Evolutionary conservation across 2,329 filamentous ascomycete genomes (phyloP).

Genomic region (Fusarium devonianum): DNA sequence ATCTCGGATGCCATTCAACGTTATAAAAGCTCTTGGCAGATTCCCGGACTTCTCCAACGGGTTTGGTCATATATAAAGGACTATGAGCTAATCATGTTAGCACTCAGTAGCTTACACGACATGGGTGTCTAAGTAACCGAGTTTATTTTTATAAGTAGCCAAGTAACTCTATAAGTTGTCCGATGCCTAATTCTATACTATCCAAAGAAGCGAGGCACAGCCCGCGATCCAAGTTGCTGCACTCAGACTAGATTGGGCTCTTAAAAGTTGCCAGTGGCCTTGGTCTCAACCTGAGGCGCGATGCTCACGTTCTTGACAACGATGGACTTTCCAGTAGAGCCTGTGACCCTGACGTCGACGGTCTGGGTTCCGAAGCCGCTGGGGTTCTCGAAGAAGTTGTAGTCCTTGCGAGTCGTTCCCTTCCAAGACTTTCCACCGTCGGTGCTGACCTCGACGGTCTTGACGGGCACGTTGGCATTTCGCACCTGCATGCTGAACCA

Average conservation of each 20-base stretch:
- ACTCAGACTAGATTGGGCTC: not conserved
- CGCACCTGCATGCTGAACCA: slow-evolving; percentile 64
- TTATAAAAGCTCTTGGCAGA: too few species aligned
- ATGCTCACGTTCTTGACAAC: slow-evolving; percentile 60
- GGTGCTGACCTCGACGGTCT: slow-evolving; percentile 66
- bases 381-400: slow-evolving; percentile 69
- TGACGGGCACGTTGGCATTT: slow-evolving; percentile 65
- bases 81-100: too few species aligned
- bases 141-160: too few species aligned
- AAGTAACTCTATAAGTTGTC: not conserved
- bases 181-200: too few species aligned
- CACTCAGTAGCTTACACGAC: too few species aligned
- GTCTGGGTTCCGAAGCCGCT: slow-evolving; percentile 62
- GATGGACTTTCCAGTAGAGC: slow-evolving; percentile 57
- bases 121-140: too few species aligned
- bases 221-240: not conserved
- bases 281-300: slow-evolving; percentile 40
- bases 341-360: slow-evolving; percentile 65
- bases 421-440: slow-evolving; percentile 66
- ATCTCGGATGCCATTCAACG: too few species aligned
- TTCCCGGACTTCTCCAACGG: too few species aligned
- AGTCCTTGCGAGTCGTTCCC: slow-evolving; percentile 57
- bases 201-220: too few species aligned
- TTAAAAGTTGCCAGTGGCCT: slow-evolving; percentile 45
- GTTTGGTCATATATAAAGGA: too few species aligned